Evolutionary conservation across 2,329 filamentous ascomycete genomes (phyloP).

Genomic region (Beauveria sp.): DNA sequence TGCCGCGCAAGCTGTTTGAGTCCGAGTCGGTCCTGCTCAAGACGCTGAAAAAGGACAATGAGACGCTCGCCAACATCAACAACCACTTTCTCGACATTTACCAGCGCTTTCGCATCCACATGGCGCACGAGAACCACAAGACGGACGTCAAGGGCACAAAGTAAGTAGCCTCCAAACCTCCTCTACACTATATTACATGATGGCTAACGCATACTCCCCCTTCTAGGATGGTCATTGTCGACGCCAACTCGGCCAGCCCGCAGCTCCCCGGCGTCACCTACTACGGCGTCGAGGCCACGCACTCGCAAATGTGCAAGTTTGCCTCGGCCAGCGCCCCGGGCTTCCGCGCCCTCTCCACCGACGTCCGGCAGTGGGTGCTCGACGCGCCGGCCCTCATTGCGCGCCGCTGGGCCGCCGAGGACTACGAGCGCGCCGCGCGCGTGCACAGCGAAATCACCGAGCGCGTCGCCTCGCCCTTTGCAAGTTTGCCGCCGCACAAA

Average conservation of each 20-base stretch:
- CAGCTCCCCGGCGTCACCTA: slow-evolving; percentile 62
- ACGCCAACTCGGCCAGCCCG: slow-evolving; percentile 61
- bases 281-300: slow-evolving; percentile 68
- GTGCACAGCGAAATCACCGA: slow-evolving; percentile 39
- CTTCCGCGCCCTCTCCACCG: slow-evolving; percentile 45
- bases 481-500: not conserved
- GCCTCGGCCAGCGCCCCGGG: slow-evolving; percentile 56
- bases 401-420: slow-evolving; percentile 53
- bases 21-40: slow-evolving; percentile 60
- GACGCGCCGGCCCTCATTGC: slow-evolving; percentile 47
- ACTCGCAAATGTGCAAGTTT: slow-evolving; percentile 67
- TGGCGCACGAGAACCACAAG: slow-evolving; percentile 68
- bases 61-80: slow-evolving; percentile 68
- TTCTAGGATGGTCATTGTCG: slow-evolving; percentile 52
- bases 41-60: slow-evolving; percentile 65
- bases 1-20: slow-evolving; percentile 60
- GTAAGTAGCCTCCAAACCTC: slow-evolving; percentile 19
- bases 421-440: slow-evolving; percentile 40
- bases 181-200: not conserved
- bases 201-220: not conserved
- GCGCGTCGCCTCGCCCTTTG: slow-evolving; percentile 25
- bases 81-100: slow-evolving; percentile 65
- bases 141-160: slow-evolving; percentile 60
- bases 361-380: slow-evolving; percentile 43
- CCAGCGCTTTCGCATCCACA: slow-evolving; percentile 63